phyloP scores from a whole-genome alignment of 768 basidiomycete species.

The Imleria badia region DNA sequence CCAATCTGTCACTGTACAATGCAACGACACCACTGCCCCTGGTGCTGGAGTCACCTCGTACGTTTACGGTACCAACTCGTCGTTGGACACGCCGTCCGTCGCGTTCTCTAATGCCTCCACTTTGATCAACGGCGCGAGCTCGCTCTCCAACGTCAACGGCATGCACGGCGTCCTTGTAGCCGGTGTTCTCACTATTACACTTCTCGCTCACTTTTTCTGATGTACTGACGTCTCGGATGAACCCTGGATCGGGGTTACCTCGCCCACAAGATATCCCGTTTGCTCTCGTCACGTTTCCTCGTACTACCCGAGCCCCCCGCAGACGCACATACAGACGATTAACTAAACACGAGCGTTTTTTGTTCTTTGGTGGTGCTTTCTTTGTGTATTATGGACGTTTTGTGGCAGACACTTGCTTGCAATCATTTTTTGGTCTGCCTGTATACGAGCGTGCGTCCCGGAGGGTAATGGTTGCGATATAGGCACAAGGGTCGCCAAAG shows the following conservation, averaged over 20 bases:
- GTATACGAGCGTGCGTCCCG: neutral
- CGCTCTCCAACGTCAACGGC: constrained; percentile 5
- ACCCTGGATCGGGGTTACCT: neutral
- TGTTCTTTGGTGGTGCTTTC: neutral
- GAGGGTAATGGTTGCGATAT: no score
- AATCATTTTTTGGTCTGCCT: neutral
- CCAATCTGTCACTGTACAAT: constrained; percentile 61
- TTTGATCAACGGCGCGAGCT: constrained; percentile 43
- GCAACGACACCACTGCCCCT: constrained; percentile 49
- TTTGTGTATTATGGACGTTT: neutral
- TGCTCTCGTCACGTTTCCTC: neutral
- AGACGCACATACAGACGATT: neutral
- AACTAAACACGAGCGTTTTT: neutral
- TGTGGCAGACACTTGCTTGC: neutral
- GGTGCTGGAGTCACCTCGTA: constrained; percentile 57
- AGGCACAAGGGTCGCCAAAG: neutral
- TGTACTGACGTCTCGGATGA: neutral
- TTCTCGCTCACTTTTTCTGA: constrained; percentile 24
- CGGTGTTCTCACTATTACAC: constrained; percentile 6
- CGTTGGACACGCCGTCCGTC: constrained; percentile 52
- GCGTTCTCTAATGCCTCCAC: constrained; percentile 58
- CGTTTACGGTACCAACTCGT: constrained; percentile 57
- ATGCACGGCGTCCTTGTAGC: constrained; percentile 16
- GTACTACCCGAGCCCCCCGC: neutral
- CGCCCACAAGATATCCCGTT: neutral